Base-by-base conservation (phyloP, 2,329 filamentous ascomycete genomes). In the Tolypocladium endophyticum region DNA sequence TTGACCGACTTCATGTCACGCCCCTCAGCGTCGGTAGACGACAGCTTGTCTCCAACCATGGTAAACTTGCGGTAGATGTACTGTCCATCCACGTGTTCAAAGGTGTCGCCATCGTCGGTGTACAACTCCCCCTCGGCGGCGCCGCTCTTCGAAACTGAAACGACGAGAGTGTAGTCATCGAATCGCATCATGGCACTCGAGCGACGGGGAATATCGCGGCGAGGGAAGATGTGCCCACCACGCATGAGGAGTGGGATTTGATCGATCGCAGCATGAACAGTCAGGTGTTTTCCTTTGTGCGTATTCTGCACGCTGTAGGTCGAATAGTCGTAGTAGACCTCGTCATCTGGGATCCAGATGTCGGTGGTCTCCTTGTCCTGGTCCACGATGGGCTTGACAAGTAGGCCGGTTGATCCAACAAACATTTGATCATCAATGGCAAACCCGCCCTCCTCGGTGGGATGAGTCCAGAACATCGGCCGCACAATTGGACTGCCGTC, bases 251-350 rank as follows among this genome's bases (percentile, higher is more conserved):
- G 76, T 0, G 94, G 93, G 23, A 96, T 89, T 67, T 87, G 90
- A 59, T 96, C 89, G 3, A 97, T 80, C 0, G 92, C 90, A 0
- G 93, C 90, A 1, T 84, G 75, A 43, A 97, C 78, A 0, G 83
- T 88, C 62, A 90, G 79, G 45, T 76, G 77, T 72, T 88, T 87
- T 64, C 90, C 89, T 63, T 87, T 85, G 30, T 87, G 82, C 28
- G 86, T 87, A 45, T 79, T 74, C 69, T 95, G 85, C 52, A 85
- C 78, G 50, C 87, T 85, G 76, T 91, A 97, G 67, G 90, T 90
- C 71, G 94, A 95, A 77, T 99, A 99, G 74, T 97, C 90, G 69
- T 92, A 99, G 74, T 99, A 97, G 58, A 89, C 82, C 73, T 95
- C 90, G 61, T 88, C 83, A 66, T 97, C 93, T 0, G 92, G 88